Evolutionary conservation across 495 filamentous ascomycete genomes (phyloP), one percentile per base, ranked within the genome.

Genomic region (Clavariopsis aquatica): DNA sequence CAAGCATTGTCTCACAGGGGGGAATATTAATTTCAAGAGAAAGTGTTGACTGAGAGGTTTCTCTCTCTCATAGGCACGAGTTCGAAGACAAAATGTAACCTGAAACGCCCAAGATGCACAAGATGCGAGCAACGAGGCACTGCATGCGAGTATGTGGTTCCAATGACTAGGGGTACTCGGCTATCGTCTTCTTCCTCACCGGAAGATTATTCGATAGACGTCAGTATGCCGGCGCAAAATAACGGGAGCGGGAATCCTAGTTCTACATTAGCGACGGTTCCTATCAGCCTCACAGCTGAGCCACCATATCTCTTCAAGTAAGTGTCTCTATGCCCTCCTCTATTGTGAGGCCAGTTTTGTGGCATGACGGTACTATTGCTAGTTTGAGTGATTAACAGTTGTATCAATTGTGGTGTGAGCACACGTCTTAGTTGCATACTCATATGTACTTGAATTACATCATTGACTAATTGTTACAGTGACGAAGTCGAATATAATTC

Each of bases 21-120:
- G 6, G 13, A 6, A 36, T 36, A 6, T 6, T 13, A 36, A 6
- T 13, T 36, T 13, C 31, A 36, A 36, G 31, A 43, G 12, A 43
- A 34, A 12, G 5, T 34, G 12, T 43, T 15, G 8, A 17, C 38
- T 43, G 38, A 43, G 13, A 43, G 38, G 12, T 17, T 17, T 7
- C n/a, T 9, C 38, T 43, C 38, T 8, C n/a, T 43, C 3, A 43
- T 17, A 43, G 38, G 38, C 15, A 43, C 72, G 9, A 65, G 17
- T 22, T 72, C 75, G 20, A 81, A 79, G 64, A 68, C 74, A 19
- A 71, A 72, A 41, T 81, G 79, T 52, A 69, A 73, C 52, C 66
- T 78, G 8, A 62, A 71, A 28, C 71, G 69, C 20, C 79, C 78
- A 8, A 64, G 26, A 45, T 81, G 78, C 61, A 69, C 74, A 19